Evolutionary conservation across 306 rosid species (phyloP), one percentile per base, ranked within the genome.

Genomic region (Canavalia ensiformis): DNA sequence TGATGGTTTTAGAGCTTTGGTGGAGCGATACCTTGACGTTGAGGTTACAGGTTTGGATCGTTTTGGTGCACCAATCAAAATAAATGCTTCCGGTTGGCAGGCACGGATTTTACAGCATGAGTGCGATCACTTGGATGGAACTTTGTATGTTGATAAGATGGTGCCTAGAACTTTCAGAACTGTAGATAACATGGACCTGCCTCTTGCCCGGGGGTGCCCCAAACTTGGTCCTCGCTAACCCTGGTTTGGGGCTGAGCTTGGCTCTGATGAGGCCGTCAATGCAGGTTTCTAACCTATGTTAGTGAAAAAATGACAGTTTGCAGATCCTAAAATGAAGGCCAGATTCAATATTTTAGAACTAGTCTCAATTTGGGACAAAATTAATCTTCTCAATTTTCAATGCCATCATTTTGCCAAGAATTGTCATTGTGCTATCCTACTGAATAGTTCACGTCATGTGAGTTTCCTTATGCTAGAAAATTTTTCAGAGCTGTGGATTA

Each of bases 81-180:
- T 92, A 74, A 82, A 77, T 51, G 97, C 97, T 72, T 89, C 92
- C 0, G 97, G 97, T 0, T 95, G 98, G 98, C 97, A 95, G 86
- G 98, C 98, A 1, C 90, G 97, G 18, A 87, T 95, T 82, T 86
- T 95, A 69, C 98, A 95, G 41, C 97, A 95, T 6, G 98, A 95
- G 80, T 95, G 95, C 76, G 97, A 95, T 86, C 98, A 95, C 86
- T 82, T 95, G 84, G 95, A 91, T 6, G 98, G 98, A 73, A 91
- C 92, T 13, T 75, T 95, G 12, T 95, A 92, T 70, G 97, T 92
- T 11, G 98, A 95, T 85, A 95, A 86, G 90, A 95, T 95, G 98
- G 77, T 87, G 35, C 89, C 95, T 28, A 90, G 82, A 82, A 91
- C 98, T 42, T 95, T 95, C 87, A 88, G 98, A 88, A 86, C 90